Evolutionary conservation across 2,329 filamentous ascomycete species (phyloP).

Genomic region (Aureobasidium pullulans): DNA sequence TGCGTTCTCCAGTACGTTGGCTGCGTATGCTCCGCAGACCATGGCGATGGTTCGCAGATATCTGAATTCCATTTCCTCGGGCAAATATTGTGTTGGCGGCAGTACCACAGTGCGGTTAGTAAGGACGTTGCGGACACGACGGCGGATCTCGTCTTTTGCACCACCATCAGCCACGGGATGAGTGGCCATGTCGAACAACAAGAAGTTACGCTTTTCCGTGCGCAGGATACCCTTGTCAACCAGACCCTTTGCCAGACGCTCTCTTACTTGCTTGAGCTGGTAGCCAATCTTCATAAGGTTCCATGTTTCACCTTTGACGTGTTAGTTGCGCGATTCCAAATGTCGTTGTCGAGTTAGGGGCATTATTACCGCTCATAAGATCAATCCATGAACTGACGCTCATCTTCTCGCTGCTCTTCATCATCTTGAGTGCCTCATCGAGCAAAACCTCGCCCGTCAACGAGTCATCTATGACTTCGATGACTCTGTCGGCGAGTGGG

Average conservation of each 20-base stretch:
- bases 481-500: constrained; percentile 83
- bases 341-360: constrained; percentile 10
- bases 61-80: constrained; percentile 89
- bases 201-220: constrained; percentile 98
- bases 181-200: constrained; percentile 99
- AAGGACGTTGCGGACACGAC: constrained; percentile 83
- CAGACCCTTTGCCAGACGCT: constrained; percentile 91
- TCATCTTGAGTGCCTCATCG: constrained; percentile 98
- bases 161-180: constrained; percentile 94
- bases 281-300: constrained; percentile 99
- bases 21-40: constrained; percentile 96
- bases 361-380: constrained; percentile 79
- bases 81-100: constrained; percentile 77
- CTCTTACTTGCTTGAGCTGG: constrained; percentile 97
- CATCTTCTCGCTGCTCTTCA: constrained; percentile 99
- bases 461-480: constrained; percentile 95
- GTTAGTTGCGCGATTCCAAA: not conserved
- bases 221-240: constrained; percentile 98
- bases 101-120: constrained; percentile 92
- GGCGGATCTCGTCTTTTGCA: constrained; percentile 94
- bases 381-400: constrained; percentile 99
- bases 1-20: constrained; percentile 97
- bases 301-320: constrained; percentile 80
- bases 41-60: constrained; percentile 87
- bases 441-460: constrained; percentile 94